Evolutionary conservation across 2,329 filamentous ascomycete genomes (phyloP), one percentile per base, ranked within the genome.

Genomic region (Fusarium falciforme): DNA sequence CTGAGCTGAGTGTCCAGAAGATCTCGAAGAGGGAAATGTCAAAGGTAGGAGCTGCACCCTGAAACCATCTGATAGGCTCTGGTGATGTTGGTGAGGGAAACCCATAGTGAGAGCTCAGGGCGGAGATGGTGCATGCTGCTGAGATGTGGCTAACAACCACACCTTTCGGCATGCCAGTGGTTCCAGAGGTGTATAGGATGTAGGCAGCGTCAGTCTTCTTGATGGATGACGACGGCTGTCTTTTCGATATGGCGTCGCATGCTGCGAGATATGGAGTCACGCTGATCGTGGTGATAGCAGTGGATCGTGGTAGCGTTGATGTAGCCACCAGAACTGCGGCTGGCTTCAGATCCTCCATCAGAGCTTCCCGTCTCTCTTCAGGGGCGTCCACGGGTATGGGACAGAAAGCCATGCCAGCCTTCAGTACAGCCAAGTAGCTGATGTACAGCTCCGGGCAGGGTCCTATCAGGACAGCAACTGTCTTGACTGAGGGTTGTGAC

Each of bases 11-110:
- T 1, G 70, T 66, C 70, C 70, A 72, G 9, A 72, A 66, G 0
- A 66, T 70, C n/a, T 72, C 70, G 0, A 72, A 72, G 1, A 72
- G 66, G 0, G 70, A 72, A 1, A 72, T 72, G 14, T 72, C 70
- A 27, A 72, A 72, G 0, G 70, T 72, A 0, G 70, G 70, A 6
- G 70, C 66, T 1, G 70, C 70, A 0, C 70, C 70, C 12, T 72
- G 70, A 2, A 72, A 72, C 70, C 70, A 72, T 20, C 70, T 25
- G 1, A 70, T 44, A 9, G 49, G 61, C 6, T 54, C 52, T 14
- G 27, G 33, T 7, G 55, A 20, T 47, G 11, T 6, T 11, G 25
- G 17, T 2, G 17, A 6, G 54, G 20, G 8, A 66, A 72, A 1
- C 3, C 44, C 40, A 14, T 62, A 72, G 27, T 73, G 70, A 4